Evolutionary conservation across 2,329 filamentous ascomycete species (phyloP).

Genomic region (Hypoxylon sp.): DNA sequence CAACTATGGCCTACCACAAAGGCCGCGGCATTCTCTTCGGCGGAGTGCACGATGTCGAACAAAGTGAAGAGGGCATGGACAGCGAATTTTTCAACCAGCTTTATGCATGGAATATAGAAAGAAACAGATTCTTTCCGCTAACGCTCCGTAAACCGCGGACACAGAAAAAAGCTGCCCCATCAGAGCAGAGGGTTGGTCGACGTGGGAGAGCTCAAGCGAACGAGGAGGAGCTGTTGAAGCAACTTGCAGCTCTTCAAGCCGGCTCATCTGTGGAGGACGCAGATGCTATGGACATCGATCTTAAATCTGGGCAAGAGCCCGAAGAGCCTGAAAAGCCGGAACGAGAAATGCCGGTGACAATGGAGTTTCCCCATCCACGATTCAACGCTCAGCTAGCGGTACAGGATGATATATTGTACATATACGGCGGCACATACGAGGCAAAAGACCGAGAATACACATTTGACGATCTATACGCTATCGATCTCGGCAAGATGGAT

Average conservation of each 20-base stretch:
- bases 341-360: slow-evolving; percentile 75
- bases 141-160: slow-evolving; percentile 80
- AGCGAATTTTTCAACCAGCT: slow-evolving; percentile 96
- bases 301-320: slow-evolving; percentile 65
- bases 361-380: slow-evolving; percentile 88
- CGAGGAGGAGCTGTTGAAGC: slow-evolving; percentile 89
- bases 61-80: slow-evolving; percentile 94
- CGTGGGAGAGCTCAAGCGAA: slow-evolving; percentile 87
- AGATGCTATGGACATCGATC: slow-evolving; percentile 61
- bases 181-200: slow-evolving; percentile 71
- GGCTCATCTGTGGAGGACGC: slow-evolving; percentile 74
- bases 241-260: slow-evolving; percentile 87
- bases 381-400: slow-evolving; percentile 94
- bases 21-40: slow-evolving; percentile 94
- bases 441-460: slow-evolving; percentile 96
- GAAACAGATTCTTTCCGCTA: slow-evolving; percentile 94
- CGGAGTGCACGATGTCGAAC: slow-evolving; percentile 92
- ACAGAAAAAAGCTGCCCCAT: slow-evolving; percentile 72
- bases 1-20: slow-evolving; percentile 95
- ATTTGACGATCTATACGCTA: slow-evolving; percentile 93
- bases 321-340: slow-evolving; percentile 71
- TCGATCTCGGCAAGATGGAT: slow-evolving; percentile 95
- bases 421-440: slow-evolving; percentile 96
- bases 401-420: slow-evolving; percentile 92
- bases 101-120: slow-evolving; percentile 94